Evolutionary conservation across 2,329 filamentous ascomycete genomes (phyloP).

Genomic region (Pezicula radicicola): DNA sequence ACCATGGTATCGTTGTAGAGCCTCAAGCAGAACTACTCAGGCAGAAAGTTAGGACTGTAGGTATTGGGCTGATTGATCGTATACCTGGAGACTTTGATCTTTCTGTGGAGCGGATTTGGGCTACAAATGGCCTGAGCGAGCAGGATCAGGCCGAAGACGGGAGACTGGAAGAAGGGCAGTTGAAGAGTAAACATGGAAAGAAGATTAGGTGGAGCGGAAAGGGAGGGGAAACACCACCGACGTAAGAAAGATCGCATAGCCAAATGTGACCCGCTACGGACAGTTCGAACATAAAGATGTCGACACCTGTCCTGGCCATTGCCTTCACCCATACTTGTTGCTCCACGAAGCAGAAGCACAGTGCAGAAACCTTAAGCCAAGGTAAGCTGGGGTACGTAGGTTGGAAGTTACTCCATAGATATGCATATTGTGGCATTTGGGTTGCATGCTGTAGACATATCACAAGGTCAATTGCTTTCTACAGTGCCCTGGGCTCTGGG

Average conservation of each 20-base stretch:
- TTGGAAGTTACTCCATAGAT: too few species aligned
- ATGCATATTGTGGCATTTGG: too few species aligned
- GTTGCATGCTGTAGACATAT: too few species aligned
- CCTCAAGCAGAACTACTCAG: conserved; percentile 87
- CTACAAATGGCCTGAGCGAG: conserved; percentile 60
- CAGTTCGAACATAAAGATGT: too few species aligned
- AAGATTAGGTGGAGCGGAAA: conserved; percentile 40
- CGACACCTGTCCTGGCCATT: neutral
- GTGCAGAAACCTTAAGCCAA: too few species aligned
- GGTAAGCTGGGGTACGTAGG: too few species aligned
- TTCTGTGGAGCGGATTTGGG: conserved; percentile 83
- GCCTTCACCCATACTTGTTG: too few species aligned
- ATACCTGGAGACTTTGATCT: conserved; percentile 87
- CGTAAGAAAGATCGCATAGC: too few species aligned
- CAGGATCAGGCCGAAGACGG: conserved; percentile 10
- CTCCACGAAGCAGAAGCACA: too few species aligned
- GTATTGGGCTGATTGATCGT: conserved; percentile 85
- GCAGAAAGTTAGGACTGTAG: conserved; percentile 81
- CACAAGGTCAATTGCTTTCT: too few species aligned
- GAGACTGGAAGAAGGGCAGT: conserved; percentile 26
- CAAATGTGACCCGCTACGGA: too few species aligned
- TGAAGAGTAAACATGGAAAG: conserved; percentile 40
- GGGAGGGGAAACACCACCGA: conserved; percentile 34
- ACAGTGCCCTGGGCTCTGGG: too few species aligned
- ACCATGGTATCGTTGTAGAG: conserved; percentile 87